A percentile compares a stretch with the other conserved stretches of the same genome.
Evolutionary conservation across 108 stramenopile species (phyloP).

Genomic region (Nitzschia palea): DNA sequence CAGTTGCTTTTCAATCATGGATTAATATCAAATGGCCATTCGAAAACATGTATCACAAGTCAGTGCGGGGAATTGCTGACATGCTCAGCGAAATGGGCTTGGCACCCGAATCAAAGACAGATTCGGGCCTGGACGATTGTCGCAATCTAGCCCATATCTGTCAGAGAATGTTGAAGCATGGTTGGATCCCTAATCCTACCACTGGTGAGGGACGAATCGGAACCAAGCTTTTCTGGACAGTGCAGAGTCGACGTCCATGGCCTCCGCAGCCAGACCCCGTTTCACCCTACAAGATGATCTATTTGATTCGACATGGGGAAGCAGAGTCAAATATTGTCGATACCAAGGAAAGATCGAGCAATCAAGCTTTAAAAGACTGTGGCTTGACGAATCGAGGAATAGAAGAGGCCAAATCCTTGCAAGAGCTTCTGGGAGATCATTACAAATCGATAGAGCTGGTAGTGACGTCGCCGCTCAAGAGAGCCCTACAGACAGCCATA

Average conservation of each 20-base stretch:
- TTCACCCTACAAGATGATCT: conserved; percentile 24
- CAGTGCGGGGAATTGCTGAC: conserved; percentile 7
- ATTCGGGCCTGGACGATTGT: conserved; percentile 20
- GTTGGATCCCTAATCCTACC: conserved; percentile 17
- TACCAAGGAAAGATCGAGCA: background rate
- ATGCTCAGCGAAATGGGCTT: conserved; percentile 16
- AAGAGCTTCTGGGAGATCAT: background rate
- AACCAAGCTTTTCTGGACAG: background rate
- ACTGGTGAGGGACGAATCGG: conserved; percentile 7
- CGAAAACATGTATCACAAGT: conserved; percentile 9
- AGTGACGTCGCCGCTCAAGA: conserved; percentile 28
- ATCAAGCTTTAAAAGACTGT: conserved; percentile 28
- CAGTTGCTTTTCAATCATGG: conserved; percentile 16
- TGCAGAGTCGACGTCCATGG: conserved; percentile 2
- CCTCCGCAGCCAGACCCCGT: conserved; percentile 12
- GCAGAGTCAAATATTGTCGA: conserved; percentile 23
- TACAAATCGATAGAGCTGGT: conserved; percentile 22
- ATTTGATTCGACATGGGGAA: conserved; percentile 48
- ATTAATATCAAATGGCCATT: conserved; percentile 25
- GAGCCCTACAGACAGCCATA: conserved; percentile 30
- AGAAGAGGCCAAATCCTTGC: conserved; percentile 5
- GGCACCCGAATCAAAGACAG: background rate
- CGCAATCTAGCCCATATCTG: conserved; percentile 12
- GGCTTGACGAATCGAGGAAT: conserved; percentile 18
- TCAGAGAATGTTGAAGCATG: conserved; percentile 8